These are phyloP conservation scores for Globisporangium spiculum DNA, from an alignment of 352 stramenopile genomes.

Conservation along the genomic window DNA sequence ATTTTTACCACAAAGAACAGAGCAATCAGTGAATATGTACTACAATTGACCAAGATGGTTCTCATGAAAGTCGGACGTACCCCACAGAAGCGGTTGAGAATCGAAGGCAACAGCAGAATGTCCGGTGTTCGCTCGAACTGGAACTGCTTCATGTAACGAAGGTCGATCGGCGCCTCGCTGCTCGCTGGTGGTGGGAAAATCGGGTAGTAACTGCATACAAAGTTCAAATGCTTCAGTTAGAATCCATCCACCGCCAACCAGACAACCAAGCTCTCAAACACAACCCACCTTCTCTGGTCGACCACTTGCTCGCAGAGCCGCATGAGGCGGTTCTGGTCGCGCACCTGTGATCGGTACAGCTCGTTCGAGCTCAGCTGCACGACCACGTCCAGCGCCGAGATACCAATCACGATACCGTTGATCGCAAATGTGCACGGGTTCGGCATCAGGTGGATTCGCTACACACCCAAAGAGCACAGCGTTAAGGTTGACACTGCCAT, in stretches of 20 bases:
- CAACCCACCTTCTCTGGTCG: constrained; percentile 64
- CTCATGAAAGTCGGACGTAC: constrained; percentile 34
- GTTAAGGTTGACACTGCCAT: not conserved
- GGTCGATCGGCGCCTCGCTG: constrained; percentile 85
- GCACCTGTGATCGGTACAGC: constrained; percentile 51
- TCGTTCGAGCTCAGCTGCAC: constrained; percentile 83
- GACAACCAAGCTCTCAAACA: not conserved
- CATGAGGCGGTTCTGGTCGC: constrained; percentile 70
- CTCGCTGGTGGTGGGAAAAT: constrained; percentile 69
- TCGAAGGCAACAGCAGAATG: constrained; percentile 94
- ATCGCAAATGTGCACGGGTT: constrained; percentile 96
- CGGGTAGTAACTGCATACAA: constrained; percentile 56
- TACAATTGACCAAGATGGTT: no score
- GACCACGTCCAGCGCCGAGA: constrained; percentile 92
- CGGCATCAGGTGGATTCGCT: constrained; percentile 92
- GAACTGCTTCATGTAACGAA: constrained; percentile 90
- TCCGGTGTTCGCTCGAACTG: constrained; percentile 92
- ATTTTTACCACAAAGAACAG: constrained; percentile 8
- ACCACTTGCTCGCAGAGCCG: constrained; percentile 78
- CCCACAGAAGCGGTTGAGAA: constrained; percentile 88
- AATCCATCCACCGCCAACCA: not conserved
- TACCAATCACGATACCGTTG: constrained; percentile 92
- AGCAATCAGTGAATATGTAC: not conserved
- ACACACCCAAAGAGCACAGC: not conserved
- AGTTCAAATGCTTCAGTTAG: not conserved